Base-by-base conservation (phyloP, 768 basidiomycete genomes). In the Auricularia cornea region DNA sequence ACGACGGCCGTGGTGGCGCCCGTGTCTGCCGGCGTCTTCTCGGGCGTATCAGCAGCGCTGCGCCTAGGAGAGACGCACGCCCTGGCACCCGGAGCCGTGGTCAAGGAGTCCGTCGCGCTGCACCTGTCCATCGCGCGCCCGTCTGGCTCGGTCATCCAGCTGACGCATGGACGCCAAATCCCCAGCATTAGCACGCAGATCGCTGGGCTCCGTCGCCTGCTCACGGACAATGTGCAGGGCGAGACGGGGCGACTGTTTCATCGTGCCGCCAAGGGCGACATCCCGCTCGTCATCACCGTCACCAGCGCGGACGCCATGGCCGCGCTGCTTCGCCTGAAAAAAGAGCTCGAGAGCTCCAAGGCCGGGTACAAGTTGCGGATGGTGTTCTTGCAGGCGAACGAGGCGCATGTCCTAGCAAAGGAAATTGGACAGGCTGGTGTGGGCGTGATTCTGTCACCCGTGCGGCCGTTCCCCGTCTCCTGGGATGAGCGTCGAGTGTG, bases 101-200 rank as follows among this genome's bases (percentile, higher is more conserved):
- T 89, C n/a, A 78, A 87, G 66, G 78, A 83, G 12, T 78, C 81
- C 20, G 82, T 80, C 3, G 88, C 90, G 0, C 71, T 94, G 4
- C 91, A 93, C 67, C 76, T 89, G 44, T 62, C 66, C 3, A 63
- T 80, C 48, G 66, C 18, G 26, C 35, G 18, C 64, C 76, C 1
- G 67, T 84, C 61, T 72, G 70, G 29, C 75, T 68, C 64, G 71
- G 69, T 16, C 71, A 72, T 16, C 65, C 67, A 62, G 54, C 59
- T 79, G 0, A 88, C 90, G 64, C 79, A 92, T 31, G 92, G 92
- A 72, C 89, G 86, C 18, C 85, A 92, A 67, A 86, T 96, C 65
- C 60, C 80, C 0, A 89, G 90, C 64, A 79, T 92, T 32, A 92
- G 92, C 73, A 89, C 87, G n/a, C 85, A 93, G 67, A 86, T 96